Conservation (phyloP, 78 protist genomes). For the Speleostelium caveatum region DNA sequence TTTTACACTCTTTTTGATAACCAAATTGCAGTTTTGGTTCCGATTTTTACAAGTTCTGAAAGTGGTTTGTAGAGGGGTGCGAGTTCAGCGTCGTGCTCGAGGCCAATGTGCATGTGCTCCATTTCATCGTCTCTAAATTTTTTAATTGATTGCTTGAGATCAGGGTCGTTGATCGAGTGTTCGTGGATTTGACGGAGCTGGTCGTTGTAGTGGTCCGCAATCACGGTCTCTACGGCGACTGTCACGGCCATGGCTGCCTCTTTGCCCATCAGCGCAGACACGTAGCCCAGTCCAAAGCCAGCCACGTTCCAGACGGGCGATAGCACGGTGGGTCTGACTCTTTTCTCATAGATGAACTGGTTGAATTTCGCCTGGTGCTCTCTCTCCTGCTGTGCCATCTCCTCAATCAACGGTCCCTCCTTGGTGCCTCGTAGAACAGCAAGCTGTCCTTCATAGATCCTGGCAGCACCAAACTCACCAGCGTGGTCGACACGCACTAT, state of each 20-base stretch:
- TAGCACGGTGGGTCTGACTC: conserved; percentile 86
- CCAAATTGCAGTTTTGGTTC: conserved; percentile 78
- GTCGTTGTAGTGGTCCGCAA: conserved; percentile 88
- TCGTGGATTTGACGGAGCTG: conserved; percentile 83
- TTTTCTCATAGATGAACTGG: conserved; percentile 65
- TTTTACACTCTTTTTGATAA: conserved; percentile 71
- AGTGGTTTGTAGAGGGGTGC: conserved; percentile 80
- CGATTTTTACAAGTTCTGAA: conserved; percentile 61
- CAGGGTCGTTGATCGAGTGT: conserved; percentile 23
- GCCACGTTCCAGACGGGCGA: conserved; percentile 88
- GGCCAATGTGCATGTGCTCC: conserved; percentile 85
- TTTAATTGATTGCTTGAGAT: conserved; percentile 66
- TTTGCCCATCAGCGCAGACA: conserved; percentile 86
- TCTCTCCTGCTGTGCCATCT: conserved; percentile 88
- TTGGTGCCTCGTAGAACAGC: conserved; percentile 68
- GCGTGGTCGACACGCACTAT: conserved; percentile 90
- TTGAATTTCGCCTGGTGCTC: conserved; percentile 83
- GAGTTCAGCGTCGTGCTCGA: conserved; percentile 84
- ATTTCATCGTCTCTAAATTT: conserved; percentile 89
- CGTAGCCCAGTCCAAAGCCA: conserved; percentile 86
- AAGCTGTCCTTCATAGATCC: conserved; percentile 86
- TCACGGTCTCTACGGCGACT: conserved; percentile 89
- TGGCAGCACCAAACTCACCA: conserved; percentile 90
- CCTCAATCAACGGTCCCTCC: conserved; percentile 76
- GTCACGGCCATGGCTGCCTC: conserved; percentile 93